Evolutionary conservation across 2,329 filamentous ascomycete genomes (phyloP).

Genomic region (Fusarium secorum): DNA sequence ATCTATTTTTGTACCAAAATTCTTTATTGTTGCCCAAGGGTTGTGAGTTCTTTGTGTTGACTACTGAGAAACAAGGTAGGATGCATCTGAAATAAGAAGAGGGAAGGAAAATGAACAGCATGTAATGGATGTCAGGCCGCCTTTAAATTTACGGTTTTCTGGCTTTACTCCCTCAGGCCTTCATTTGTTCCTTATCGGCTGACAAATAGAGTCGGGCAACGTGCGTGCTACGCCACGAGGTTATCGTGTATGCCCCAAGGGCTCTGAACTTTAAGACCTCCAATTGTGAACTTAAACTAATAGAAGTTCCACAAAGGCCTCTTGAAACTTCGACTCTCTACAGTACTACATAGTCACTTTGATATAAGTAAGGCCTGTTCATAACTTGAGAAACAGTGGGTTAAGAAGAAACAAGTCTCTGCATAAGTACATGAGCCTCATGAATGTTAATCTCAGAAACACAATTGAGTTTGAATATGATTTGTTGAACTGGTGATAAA

Average conservation of each 20-base stretch:
- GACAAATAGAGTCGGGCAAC: neutral
- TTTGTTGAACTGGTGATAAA: neutral
- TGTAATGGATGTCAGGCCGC: too few relatives aligned
- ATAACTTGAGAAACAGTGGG: neutral
- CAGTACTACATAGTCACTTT: neutral
- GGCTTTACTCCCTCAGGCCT: neutral
- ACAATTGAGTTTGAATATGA: neutral
- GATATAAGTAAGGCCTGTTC: too few relatives aligned
- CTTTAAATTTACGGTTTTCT: neutral
- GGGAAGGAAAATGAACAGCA: too few relatives aligned
- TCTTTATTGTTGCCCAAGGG: neutral
- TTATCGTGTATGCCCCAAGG: neutral
- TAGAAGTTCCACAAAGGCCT: neutral
- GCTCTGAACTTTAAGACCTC: neutral
- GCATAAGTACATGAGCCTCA: neutral
- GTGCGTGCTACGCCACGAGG: too few relatives aligned
- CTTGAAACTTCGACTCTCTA: neutral
- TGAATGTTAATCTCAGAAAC: neutral
- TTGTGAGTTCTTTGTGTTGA: neutral
- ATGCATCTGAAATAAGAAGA: neutral
- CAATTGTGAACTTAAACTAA: neutral
- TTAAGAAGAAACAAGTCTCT: neutral
- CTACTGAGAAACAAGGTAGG: neutral
- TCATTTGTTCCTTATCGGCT: neutral
- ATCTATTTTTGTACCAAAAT: neutral